phyloP scores from a whole-genome alignment of 1,284 basidiomycete genomes.

The Vanrija sp. region DNA sequence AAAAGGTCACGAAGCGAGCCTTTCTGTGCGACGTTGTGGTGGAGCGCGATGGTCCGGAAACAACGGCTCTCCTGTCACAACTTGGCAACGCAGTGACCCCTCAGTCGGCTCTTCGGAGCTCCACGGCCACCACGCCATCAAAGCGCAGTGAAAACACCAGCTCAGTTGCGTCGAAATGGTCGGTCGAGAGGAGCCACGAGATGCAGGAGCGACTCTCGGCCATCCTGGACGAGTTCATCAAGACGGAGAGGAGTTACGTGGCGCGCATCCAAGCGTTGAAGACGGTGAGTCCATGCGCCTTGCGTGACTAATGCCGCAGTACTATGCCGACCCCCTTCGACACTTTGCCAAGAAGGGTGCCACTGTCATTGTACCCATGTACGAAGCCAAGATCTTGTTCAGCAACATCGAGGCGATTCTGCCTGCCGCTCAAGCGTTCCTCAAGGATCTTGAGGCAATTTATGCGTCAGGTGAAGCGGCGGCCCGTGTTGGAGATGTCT shows the following conservation, averaged over 20 bases:
- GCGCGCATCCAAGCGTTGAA: constrained; percentile 42
- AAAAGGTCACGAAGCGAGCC: constrained; percentile 34
- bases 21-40: constrained; percentile 45
- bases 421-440: constrained; percentile 80
- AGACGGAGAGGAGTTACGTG: constrained; percentile 46
- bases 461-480: constrained; percentile 52
- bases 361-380: constrained; percentile 77
- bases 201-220: constrained; percentile 25
- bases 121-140: constrained; percentile 17
- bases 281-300: constrained; percentile 23
- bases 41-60: constrained; percentile 37
- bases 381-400: constrained; percentile 88
- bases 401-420: constrained; percentile 88
- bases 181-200: constrained; percentile 13
- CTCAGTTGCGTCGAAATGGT: background rate
- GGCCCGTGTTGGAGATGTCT: constrained; percentile 76
- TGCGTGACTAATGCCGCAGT: constrained; percentile 35
- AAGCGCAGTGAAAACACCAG: constrained; percentile 14
- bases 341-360: constrained; percentile 77
- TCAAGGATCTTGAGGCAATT: constrained; percentile 79
- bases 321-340: constrained; percentile 86
- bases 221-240: constrained; percentile 43
- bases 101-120: too few relatives aligned
- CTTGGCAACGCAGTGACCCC: constrained; percentile 31
- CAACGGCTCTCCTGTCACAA: constrained; percentile 31